Base-by-base conservation (phyloP, 2,329 filamentous ascomycete species). In the Sarocladiaceae sp. region DNA sequence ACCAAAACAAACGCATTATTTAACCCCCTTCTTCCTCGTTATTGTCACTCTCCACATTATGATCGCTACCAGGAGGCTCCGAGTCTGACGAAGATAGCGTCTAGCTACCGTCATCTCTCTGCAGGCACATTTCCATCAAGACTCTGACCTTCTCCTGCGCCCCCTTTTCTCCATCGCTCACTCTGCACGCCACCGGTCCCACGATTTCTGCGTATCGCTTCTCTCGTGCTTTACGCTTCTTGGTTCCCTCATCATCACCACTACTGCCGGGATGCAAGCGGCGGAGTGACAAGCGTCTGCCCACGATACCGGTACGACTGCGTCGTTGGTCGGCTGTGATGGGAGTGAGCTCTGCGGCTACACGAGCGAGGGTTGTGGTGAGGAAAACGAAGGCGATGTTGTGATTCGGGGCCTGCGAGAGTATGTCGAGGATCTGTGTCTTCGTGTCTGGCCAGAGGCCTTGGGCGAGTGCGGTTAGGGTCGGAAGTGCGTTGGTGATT, bases 381-480 rank as follows among this genome's bases (percentile, higher is more conserved):
- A 97, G 72, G 57, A 97, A 91, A 2, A 96, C 88, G 62, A 97
- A 96, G 0, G 88, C 87, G 52, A 96, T 92, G 63, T 90, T 94
- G 69, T 96, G 87, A 48, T 86, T 86, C 0, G 90, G 88, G 0
- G 82, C 78, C 2, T 79, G 74, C 0, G 86, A 80, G 2, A 97
- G 77, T 2, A 86, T 78, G 58, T 97, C 92, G 4, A 96, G 80
- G 2, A 94, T 66, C 3, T 70, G 63, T 0, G 68, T 69, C 62
- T 79, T 82, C 58, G 74, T 69, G 33, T 79, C 70, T 18, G 64
- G 52, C 64, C 65, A 69, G 1, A 60, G 57, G 3, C 57, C 42
- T n/a, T 52, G 25, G 1, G 65, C 59, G 4, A 65, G 37, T 1
- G 62, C 59, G 6, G 60, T 52, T 3, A 67, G 55, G 15, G 64